phyloP scores from a whole-genome alignment of 129 eudicot genomes.

The Arctium minus region DNA sequence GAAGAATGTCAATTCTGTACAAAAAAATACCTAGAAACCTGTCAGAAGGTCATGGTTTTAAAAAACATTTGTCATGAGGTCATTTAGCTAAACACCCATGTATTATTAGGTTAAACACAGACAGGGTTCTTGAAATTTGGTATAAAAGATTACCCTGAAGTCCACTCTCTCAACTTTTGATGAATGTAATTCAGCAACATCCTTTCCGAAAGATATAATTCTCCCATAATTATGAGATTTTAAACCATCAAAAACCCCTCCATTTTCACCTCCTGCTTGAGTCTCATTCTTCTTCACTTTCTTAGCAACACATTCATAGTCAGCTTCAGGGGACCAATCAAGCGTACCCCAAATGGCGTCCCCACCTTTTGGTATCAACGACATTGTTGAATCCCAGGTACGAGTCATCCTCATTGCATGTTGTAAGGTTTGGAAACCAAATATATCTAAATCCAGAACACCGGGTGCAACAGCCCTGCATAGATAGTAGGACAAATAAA shows the following conservation, averaged over 20 bases:
- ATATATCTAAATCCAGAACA: constrained; percentile 42
- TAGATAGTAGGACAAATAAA: neutral
- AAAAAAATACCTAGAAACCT: neutral
- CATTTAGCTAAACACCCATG: neutral
- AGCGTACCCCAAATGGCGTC: constrained; percentile 86
- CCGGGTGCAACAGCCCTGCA: constrained; percentile 77
- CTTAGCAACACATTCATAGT: constrained; percentile 42
- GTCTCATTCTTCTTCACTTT: constrained; percentile 39
- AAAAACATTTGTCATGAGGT: neutral
- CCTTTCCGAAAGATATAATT: constrained; percentile 76
- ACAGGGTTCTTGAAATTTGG: neutral
- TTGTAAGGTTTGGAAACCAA: constrained; percentile 72
- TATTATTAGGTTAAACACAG: neutral
- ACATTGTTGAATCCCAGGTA: constrained; percentile 93
- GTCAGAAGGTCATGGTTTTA: neutral
- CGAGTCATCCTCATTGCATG: constrained; percentile 90
- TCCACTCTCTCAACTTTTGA: constrained; percentile 63
- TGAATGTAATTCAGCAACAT: constrained; percentile 56
- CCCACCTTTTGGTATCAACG: constrained; percentile 87
- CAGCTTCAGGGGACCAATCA: constrained; percentile 88
- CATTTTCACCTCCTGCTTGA: constrained; percentile 23
- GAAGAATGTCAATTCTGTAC: neutral
- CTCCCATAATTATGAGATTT: constrained; percentile 56
- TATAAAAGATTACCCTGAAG: constrained; percentile 51
- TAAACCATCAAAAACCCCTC: constrained; percentile 9